Percentiles rank a stretch among this genome's conserved stretches.
Evolutionary conservation across 2,329 filamentous ascomycete genomes (phyloP).

Genomic region (Fusarium annulatum): DNA sequence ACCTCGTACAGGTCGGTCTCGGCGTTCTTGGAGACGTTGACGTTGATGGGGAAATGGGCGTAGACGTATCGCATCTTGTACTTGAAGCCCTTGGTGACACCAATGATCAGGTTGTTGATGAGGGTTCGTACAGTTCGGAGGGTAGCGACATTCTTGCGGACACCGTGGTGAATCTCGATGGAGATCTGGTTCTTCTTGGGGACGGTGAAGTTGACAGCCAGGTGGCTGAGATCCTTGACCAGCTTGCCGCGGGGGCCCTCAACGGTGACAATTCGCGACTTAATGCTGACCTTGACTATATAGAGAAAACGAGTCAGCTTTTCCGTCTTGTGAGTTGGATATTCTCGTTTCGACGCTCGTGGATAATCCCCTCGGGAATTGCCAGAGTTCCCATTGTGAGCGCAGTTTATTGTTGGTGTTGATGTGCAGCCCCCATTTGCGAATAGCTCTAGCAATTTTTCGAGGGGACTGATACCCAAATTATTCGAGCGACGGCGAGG

Average conservation of each 20-base stretch:
- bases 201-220: constrained; percentile 94
- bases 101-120: constrained; percentile 98
- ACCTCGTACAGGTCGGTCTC: constrained; percentile 91
- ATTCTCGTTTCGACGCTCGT: constrained; percentile 8
- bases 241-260: constrained; percentile 98
- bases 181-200: constrained; percentile 88
- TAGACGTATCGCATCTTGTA: constrained; percentile 99
- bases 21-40: constrained; percentile 96
- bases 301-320: constrained; percentile 50
- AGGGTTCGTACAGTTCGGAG: constrained; percentile 97
- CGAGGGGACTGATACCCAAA: constrained; percentile 11
- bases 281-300: constrained; percentile 98
- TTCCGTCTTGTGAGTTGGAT: constrained; percentile 16
- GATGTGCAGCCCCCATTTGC: constrained; percentile 30
- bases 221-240: constrained; percentile 93
- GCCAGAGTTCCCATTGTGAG: constrained; percentile 5
- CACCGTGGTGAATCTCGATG: constrained; percentile 98
- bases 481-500: constrained; percentile 15
- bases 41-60: constrained; percentile 99
- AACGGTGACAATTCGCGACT: constrained; percentile 95
- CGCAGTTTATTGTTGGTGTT: constrained; percentile 25
- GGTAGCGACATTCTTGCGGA: constrained; percentile 96
- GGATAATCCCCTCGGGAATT: constrained; percentile 1
- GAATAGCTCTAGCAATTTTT: constrained; percentile 22
- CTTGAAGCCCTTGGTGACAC: constrained; percentile 99